A percentile compares a stretch with the other conserved stretches of the same genome.
Conservation (phyloP, 805 yeast species). For the Yamadazyma laniorum region DNA sequence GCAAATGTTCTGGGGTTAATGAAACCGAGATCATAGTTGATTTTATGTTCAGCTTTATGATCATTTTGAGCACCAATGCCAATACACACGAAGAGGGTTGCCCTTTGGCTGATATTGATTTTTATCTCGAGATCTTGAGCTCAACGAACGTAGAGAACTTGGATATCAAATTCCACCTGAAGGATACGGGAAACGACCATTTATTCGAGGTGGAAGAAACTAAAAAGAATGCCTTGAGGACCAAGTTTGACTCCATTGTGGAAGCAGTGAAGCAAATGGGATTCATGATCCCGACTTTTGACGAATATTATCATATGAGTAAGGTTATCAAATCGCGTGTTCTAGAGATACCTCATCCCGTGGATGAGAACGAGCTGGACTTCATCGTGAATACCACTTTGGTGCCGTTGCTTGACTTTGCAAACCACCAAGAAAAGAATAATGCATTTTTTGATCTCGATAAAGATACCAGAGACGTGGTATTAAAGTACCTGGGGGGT, state of each 20-base stretch:
- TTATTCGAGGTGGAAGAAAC: slow-evolving; percentile 8
- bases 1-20: slow-evolving; percentile 20
- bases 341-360: slow-evolving; percentile 58
- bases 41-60: slow-evolving; percentile 25
- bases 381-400: slow-evolving; percentile 45
- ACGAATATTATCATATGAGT: slow-evolving; percentile 22
- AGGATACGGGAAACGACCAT: slow-evolving; percentile 6
- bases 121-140: slow-evolving; percentile 21
- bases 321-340: slow-evolving; percentile 58
- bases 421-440: slow-evolving; percentile 48
- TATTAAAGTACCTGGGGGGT: slow-evolving; percentile 56
- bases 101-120: slow-evolving; percentile 10
- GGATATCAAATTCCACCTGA: neutral
- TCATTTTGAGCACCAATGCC: slow-evolving; percentile 8
- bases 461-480: slow-evolving; percentile 37
- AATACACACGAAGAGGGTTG: slow-evolving; percentile 2
- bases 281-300: slow-evolving; percentile 11
- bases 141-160: slow-evolving; percentile 15
- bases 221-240: slow-evolving; percentile 7
- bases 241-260: slow-evolving; percentile 12
- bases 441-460: slow-evolving; percentile 64
- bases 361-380: slow-evolving; percentile 46
- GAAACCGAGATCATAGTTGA: slow-evolving; percentile 29
- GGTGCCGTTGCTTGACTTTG: slow-evolving; percentile 69
- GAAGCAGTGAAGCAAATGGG: slow-evolving; percentile 8